phyloP scores from a whole-genome alignment of 768 basidiomycete genomes.

The Tricholoma terreum region DNA sequence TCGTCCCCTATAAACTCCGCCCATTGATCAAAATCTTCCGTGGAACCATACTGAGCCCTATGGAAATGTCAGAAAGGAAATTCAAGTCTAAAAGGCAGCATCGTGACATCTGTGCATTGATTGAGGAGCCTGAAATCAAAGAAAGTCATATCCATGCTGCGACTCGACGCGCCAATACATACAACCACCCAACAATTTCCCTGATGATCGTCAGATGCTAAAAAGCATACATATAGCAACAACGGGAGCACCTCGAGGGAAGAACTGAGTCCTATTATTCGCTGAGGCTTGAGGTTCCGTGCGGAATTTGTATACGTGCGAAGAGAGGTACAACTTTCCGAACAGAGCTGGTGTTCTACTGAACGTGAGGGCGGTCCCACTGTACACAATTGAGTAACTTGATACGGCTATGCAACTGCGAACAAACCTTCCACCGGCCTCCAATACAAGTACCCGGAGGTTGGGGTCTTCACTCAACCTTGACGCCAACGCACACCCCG shows the following conservation, averaged over 20 bases:
- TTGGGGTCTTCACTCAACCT: constrained; percentile 53
- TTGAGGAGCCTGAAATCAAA: constrained; percentile 48
- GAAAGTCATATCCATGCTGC: background rate
- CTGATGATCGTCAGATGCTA: constrained; percentile 28
- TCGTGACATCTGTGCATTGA: constrained; percentile 56
- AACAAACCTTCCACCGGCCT: constrained; percentile 56
- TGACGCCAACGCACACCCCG: constrained; percentile 58
- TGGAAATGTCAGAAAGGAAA: background rate
- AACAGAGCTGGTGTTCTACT: constrained; percentile 43
- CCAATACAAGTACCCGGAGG: constrained; percentile 51
- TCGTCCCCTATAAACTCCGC: constrained; percentile 50
- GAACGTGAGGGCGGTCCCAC: constrained; percentile 37
- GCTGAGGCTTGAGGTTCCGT: constrained; percentile 56
- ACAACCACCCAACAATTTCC: constrained; percentile 70
- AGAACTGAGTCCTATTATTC: constrained; percentile 43
- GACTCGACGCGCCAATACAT: constrained; percentile 21
- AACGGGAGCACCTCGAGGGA: constrained; percentile 65
- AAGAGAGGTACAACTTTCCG: constrained; percentile 35
- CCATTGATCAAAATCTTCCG: constrained; percentile 73
- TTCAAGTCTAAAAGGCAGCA: background rate
- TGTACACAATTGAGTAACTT: constrained; percentile 15
- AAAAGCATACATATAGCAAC: background rate
- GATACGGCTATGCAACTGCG: background rate
- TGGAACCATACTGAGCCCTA: constrained; percentile 65
- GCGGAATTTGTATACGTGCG: constrained; percentile 46